These are phyloP conservation scores for Pachysandra terminalis DNA, from an alignment of 164 flowering plant genomes.

Conservation along the genomic window DNA sequence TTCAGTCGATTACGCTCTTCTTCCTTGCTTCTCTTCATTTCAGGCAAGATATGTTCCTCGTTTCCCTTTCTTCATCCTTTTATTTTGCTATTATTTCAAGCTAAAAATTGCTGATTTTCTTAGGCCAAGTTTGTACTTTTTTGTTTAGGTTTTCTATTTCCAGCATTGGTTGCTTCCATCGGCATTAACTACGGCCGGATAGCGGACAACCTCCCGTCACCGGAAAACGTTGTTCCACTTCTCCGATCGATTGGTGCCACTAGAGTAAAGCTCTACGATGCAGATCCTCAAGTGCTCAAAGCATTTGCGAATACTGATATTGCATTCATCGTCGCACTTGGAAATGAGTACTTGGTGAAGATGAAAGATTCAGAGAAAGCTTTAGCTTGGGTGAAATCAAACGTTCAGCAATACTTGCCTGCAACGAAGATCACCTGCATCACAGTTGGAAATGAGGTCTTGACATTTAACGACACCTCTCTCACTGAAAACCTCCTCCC, in stretches of 20 bases:
- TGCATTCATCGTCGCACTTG: conserved; percentile 38
- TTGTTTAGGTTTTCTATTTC: conserved; percentile 14
- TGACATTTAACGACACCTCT: conserved; percentile 34
- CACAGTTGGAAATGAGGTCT: conserved; percentile 50
- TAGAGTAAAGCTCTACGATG: conserved; percentile 40
- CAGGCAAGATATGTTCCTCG: neutral
- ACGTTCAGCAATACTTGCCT: conserved; percentile 39
- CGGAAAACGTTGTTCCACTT: conserved; percentile 22
- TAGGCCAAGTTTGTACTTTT: neutral
- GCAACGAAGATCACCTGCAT: conserved; percentile 44
- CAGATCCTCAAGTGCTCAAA: conserved; percentile 26
- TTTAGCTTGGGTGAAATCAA: conserved; percentile 37
- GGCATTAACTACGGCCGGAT: conserved; percentile 41
- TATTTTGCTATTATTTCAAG: neutral
- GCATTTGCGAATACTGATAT: conserved; percentile 48
- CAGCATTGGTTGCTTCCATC: conserved; percentile 5
- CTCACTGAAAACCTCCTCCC: conserved; percentile 29
- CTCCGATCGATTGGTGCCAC: conserved; percentile 24
- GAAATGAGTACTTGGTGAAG: conserved; percentile 33
- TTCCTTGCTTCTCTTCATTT: conserved; percentile 3
- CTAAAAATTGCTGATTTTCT: neutral
- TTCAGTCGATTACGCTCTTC: neutral
- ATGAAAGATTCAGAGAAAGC: conserved; percentile 34
- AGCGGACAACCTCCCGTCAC: conserved; percentile 33
- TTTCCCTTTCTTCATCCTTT: neutral